A percentile compares a stretch with the other conserved stretches of the same genome.
These are phyloP conservation scores for Meripilus lineatus DNA, from an alignment of 1,284 basidiomycete species.

Conservation along the genomic window DNA sequence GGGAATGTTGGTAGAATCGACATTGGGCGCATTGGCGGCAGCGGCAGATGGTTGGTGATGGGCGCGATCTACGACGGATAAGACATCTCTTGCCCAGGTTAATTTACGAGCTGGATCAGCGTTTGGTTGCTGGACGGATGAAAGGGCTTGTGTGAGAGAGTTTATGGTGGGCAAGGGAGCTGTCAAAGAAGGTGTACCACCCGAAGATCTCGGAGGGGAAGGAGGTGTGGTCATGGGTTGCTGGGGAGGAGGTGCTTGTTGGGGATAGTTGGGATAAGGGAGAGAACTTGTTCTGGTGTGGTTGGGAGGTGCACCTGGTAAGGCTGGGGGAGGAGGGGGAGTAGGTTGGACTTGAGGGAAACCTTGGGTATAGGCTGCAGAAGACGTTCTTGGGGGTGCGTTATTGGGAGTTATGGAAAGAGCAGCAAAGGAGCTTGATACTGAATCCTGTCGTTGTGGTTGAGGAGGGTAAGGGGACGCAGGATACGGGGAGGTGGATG, in stretches of 20 bases:
- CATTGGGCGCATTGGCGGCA: conserved; percentile 30
- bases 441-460: neutral
- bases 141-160: conserved; percentile 43
- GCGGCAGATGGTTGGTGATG: conserved; percentile 30
- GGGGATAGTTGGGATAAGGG: conserved; percentile 13
- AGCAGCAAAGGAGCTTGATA: conserved; percentile 18
- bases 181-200: conserved; percentile 49
- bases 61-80: conserved; percentile 71
- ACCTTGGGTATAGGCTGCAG: too few species aligned
- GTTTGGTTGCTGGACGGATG: conserved; percentile 41
- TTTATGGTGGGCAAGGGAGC: conserved; percentile 59
- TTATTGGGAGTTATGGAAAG: conserved; percentile 15
- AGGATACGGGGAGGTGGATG: conserved; percentile 17
- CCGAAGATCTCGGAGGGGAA: conserved; percentile 11
- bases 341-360: conserved; percentile 9
- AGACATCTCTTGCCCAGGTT: conserved; percentile 75
- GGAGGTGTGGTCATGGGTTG: conserved; percentile 13
- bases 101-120: conserved; percentile 59
- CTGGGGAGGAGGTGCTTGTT: conserved; percentile 16
- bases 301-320: neutral
- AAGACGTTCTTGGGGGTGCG: conserved; percentile 12
- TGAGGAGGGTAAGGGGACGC: conserved; percentile 17
- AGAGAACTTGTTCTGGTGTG: conserved; percentile 8
- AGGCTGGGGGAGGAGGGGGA: neutral
- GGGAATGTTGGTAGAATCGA: conserved; percentile 30